Evolutionary conservation across 2,329 filamentous ascomycete genomes (phyloP).

Genomic region (Didymella arachidicola): DNA sequence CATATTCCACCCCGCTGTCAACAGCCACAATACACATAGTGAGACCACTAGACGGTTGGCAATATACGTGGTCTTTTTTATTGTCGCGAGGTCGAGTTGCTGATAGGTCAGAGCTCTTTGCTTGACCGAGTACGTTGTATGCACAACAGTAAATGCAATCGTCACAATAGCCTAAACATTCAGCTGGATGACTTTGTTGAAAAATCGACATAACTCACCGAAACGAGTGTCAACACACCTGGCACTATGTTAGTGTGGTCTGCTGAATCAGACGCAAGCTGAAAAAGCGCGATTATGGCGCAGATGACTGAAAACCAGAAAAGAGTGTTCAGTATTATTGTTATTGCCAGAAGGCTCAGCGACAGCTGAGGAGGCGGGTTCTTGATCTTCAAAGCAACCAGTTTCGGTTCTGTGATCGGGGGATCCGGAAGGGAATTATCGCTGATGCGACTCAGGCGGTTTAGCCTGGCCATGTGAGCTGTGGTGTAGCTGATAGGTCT

Average conservation of each 20-base stretch:
- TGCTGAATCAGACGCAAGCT: constrained; percentile 37
- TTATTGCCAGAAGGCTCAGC: constrained; percentile 45
- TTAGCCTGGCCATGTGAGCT: constrained; percentile 9
- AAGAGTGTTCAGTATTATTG: constrained; percentile 44
- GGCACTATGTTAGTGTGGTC: constrained; percentile 43
- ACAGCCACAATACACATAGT: constrained; percentile 48
- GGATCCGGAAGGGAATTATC: constrained; percentile 2
- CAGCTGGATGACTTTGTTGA: constrained; percentile 10
- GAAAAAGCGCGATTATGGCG: constrained; percentile 38
- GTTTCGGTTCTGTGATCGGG: constrained; percentile 3
- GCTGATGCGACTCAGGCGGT: constrained; percentile 12
- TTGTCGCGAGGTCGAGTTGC: constrained; percentile 29
- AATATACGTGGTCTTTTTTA: constrained; percentile 45
- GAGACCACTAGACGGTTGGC: constrained; percentile 44
- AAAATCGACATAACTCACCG: constrained; percentile 33
- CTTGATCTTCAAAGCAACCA: constrained; percentile 7
- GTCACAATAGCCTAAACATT: constrained; percentile 42
- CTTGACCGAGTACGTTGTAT: constrained; percentile 46
- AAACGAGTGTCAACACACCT: constrained; percentile 42
- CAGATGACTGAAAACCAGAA: constrained; percentile 46
- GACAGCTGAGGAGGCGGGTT: constrained; percentile 37
- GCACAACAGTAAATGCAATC: constrained; percentile 45
- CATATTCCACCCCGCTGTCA: constrained; percentile 52
- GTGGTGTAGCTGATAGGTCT: not conserved
- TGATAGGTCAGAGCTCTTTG: constrained; percentile 43